A percentile compares a stretch with the other conserved stretches of the same genome.
Evolutionary conservation across 305 asterid genomes (phyloP).

Genomic region (Fraxinus nigra): DNA sequence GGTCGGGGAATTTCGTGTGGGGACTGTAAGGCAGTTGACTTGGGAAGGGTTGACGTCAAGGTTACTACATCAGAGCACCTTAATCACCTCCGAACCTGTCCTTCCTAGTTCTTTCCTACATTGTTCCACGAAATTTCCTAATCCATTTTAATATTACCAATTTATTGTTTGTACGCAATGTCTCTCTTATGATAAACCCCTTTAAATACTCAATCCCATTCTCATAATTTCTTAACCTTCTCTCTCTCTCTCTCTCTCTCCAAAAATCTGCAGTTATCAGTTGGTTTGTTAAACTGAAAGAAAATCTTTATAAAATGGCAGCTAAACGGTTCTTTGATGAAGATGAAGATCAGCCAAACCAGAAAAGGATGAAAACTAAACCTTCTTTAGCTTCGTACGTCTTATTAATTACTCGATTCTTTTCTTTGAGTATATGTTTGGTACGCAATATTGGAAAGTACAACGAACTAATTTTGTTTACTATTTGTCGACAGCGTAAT

Average conservation of each 20-base stretch:
- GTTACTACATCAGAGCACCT: constrained; percentile 37
- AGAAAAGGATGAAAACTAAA: constrained; percentile 39
- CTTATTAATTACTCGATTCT: background rate
- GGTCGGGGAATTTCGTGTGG: background rate
- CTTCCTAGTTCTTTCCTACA: constrained; percentile 43
- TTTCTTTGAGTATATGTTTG: background rate
- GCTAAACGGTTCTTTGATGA: constrained; percentile 41
- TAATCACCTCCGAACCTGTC: constrained; percentile 16
- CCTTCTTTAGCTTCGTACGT: constrained; percentile 62
- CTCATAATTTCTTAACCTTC: background rate
- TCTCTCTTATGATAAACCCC: background rate
- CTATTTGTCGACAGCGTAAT: constrained; percentile 41
- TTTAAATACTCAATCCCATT: background rate
- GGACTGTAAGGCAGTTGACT: constrained; percentile 10
- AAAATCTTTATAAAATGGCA: constrained; percentile 34
- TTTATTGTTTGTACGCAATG: background rate
- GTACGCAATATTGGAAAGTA: background rate
- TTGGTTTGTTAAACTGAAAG: background rate
- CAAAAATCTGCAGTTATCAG: background rate
- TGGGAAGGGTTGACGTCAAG: constrained; percentile 39
- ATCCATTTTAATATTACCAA: background rate
- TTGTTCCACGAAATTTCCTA: constrained; percentile 52
- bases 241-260: background rate
- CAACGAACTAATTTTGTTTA: background rate
- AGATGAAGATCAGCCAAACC: constrained; percentile 32